phyloP scores from a whole-genome alignment of 495 filamentous ascomycete genomes.

The Penicillium arizonense region DNA sequence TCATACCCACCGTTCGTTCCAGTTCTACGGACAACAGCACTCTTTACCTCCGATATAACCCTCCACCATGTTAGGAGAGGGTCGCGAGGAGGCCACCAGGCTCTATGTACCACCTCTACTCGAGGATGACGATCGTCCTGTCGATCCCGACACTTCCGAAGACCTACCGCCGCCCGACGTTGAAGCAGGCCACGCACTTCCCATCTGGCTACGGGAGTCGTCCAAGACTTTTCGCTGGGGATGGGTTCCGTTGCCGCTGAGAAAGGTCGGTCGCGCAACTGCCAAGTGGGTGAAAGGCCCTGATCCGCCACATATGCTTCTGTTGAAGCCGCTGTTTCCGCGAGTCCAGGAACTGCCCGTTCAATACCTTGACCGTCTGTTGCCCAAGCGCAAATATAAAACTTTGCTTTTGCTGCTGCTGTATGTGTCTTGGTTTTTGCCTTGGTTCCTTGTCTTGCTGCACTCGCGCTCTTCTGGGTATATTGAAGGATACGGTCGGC shows the following conservation, averaged over 20 bases:
- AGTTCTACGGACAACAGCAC: conserved; percentile 1
- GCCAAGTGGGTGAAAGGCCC: conserved; percentile 73
- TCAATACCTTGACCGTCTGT: conserved; percentile 56
- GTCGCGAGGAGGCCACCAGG: conserved; percentile 32
- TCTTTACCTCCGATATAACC: neutral
- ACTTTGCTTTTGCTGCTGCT: conserved; percentile 57
- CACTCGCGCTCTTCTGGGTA: conserved; percentile 60
- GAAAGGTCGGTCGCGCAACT: conserved; percentile 46
- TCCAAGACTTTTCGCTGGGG: conserved; percentile 52
- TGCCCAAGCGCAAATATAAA: conserved; percentile 64
- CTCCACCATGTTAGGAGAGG: conserved; percentile 36
- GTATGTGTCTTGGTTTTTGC: conserved; percentile 68
- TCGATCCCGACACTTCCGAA: conserved; percentile 43
- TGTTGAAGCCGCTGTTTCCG: conserved; percentile 69
- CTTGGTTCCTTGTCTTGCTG: conserved; percentile 66
- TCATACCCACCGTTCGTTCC: conserved; percentile 11
- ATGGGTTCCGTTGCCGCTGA: conserved; percentile 51
- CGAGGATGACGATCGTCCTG: conserved; percentile 36
- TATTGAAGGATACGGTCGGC: conserved; percentile 67
- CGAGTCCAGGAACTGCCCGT: conserved; percentile 66
- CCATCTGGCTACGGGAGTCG: conserved; percentile 53
- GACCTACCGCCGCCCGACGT: conserved; percentile 37
- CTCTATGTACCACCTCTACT: conserved; percentile 35
- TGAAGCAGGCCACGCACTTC: conserved; percentile 36
- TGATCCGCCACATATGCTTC: conserved; percentile 57